Conservation (phyloP, 495 filamentous ascomycete species). For the Cairneyella variabilis region DNA sequence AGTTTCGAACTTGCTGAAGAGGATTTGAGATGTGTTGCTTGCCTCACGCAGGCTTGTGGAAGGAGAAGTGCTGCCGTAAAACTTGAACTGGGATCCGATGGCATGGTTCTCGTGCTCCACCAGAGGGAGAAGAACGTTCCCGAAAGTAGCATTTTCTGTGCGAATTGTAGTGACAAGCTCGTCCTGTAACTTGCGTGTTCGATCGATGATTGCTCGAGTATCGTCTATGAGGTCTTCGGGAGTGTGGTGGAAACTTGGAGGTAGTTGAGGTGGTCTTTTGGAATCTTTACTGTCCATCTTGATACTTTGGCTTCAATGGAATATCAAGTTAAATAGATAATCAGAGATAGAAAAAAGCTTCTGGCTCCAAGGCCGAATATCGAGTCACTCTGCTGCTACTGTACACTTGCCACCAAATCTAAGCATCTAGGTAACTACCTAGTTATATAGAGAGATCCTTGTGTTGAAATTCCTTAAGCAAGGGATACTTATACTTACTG, state of each 20-base stretch:
- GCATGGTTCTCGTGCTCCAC: constrained; percentile 40
- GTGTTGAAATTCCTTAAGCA: too few species aligned
- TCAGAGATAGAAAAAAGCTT: too few species aligned
- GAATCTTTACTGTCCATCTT: too few species aligned
- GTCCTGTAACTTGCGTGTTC: constrained; percentile 57
- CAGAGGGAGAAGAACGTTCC: constrained; percentile 38
- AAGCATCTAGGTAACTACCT: too few species aligned
- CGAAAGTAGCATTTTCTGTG: constrained; percentile 41
- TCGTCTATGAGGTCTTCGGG: constrained; percentile 47
- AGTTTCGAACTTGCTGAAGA: constrained; percentile 64
- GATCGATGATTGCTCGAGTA: constrained; percentile 55
- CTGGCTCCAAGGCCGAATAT: too few species aligned
- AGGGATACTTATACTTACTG: too few species aligned
- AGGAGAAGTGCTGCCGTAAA: constrained; percentile 27
- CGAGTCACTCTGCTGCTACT: too few species aligned
- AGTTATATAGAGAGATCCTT: too few species aligned
- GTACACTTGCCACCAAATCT: too few species aligned
- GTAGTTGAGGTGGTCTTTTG: constrained; percentile 9
- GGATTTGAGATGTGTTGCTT: constrained; percentile 62
- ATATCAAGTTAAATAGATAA: too few species aligned
- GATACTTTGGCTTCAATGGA: too few species aligned
- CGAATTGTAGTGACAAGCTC: constrained; percentile 52
- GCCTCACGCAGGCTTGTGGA: constrained; percentile 41
- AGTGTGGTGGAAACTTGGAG: constrained; percentile 4
- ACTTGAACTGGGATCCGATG: constrained; percentile 34